Conservation (phyloP, 2,329 filamentous ascomycete genomes). For the Aspergillus cejpii region DNA sequence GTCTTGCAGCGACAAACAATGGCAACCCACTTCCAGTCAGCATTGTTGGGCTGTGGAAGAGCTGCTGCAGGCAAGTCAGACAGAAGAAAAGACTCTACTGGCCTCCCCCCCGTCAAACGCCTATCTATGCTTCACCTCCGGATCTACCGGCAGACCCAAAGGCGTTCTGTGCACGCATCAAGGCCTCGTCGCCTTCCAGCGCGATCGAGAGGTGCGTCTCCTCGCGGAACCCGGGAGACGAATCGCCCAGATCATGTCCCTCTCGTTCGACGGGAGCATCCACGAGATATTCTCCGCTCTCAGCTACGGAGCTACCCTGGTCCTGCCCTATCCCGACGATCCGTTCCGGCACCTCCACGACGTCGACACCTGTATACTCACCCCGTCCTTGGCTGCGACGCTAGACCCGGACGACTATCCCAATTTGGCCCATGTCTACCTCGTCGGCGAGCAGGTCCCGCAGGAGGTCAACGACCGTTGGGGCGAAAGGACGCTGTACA, state of each 20-base stretch:
- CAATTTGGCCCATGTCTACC: constrained; percentile 31
- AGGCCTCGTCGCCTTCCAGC: constrained; percentile 34
- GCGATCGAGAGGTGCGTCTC: constrained; percentile 29
- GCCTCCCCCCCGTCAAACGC: constrained; percentile 16
- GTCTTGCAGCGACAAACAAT: not conserved
- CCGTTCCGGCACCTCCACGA: constrained; percentile 27
- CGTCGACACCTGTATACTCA: constrained; percentile 33
- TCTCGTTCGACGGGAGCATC: constrained; percentile 43
- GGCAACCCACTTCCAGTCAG: not conserved
- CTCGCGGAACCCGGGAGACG: constrained; percentile 27
- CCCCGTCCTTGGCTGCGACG: constrained; percentile 34
- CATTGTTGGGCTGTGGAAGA: not conserved
- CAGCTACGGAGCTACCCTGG: constrained; percentile 36
- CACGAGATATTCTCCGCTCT: constrained; percentile 40
- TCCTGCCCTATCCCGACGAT: constrained; percentile 22
- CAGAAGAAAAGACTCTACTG: not conserved
- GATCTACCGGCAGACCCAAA: constrained; percentile 18
- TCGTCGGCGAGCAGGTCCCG: constrained; percentile 37
- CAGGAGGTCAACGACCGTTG: constrained; percentile 32
- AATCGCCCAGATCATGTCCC: constrained; percentile 41
- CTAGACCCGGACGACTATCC: constrained; percentile 32
- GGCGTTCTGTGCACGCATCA: constrained; percentile 26
- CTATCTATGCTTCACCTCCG: constrained; percentile 44
- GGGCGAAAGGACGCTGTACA: constrained; percentile 31
- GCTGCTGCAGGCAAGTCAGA: not conserved